Base-by-base conservation (phyloP, 2,329 filamentous ascomycete species). In the Aspergillus sp. region DNA sequence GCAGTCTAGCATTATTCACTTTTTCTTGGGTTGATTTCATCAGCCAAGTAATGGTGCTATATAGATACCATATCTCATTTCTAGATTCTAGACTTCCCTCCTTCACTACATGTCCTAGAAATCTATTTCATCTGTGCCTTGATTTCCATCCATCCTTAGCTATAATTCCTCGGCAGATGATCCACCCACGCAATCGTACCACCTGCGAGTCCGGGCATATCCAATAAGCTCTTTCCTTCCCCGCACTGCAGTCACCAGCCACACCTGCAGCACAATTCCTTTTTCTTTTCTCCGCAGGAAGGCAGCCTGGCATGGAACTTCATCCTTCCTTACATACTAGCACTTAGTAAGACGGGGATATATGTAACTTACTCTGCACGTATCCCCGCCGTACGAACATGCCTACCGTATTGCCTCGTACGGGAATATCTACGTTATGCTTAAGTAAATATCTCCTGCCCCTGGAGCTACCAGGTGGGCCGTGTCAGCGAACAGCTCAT, bases 11-110 rank as follows among this genome's bases (percentile, higher is more conserved):
- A 55, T 47, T 21, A 40, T 55, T 8, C 19, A 12, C 21, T 17
- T 31, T 27, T 37, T 55, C 15, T 23, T 40, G 19, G 43, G 21
- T 37, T 40, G 21, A 27, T 52, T 43, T 37, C 19, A 6, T 17
- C 33, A 35, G 31, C 31, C 43, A 52, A 45, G 50, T 52, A 52
- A 35, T 52, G 14, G 23, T 33, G 27, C 40, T 52, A 52, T 52
- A 52, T 52, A 52, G 50, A 31, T 33, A 14, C 15, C 15, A 47
- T 9, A n/a, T 31, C 23, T 31, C 14, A 23, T 45, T 23, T 17
- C 17, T 45, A 45, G 43, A 45, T 24, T 27, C 23, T 37, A n/a
- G 35, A 37, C 14, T 7, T n/a, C 35, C 4, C 15, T n/a, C 33
- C 4, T n/a, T n/a, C 35, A 37, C 35, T 37, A 37, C 14, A 37